Evolutionary conservation across 164 flowering plant genomes (phyloP).

Genomic region (Cinnamomum micranthum): DNA sequence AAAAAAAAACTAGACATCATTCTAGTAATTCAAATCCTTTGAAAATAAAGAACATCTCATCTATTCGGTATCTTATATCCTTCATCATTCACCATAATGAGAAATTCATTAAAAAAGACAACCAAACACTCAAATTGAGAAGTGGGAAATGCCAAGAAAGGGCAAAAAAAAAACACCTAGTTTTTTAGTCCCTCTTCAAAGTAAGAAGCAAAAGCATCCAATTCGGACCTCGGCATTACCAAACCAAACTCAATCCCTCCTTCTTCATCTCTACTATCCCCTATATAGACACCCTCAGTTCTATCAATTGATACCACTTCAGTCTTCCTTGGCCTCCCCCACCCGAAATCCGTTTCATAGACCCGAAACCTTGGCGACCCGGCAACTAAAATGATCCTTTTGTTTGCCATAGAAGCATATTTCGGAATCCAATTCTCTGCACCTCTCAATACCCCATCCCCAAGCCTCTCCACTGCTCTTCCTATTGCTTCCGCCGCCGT

Average conservation of each 20-base stretch:
- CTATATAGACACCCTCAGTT: conserved; percentile 25
- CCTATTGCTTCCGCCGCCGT: conserved; percentile 21
- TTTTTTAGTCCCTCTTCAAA: conserved; percentile 12
- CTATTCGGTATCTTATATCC: too few species aligned
- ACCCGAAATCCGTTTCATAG: conserved; percentile 42
- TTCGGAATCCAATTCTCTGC: conserved; percentile 6
- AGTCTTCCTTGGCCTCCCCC: conserved; percentile 37
- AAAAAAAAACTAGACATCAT: too few species aligned
- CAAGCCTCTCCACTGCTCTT: conserved; percentile 6
- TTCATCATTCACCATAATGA: too few species aligned
- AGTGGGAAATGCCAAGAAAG: conserved; percentile 17
- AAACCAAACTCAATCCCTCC: conserved; percentile 37
- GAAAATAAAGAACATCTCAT: too few species aligned
- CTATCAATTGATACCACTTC: conserved; percentile 28
- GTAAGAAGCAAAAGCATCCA: conserved; percentile 27
- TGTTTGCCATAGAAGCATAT: background rate
- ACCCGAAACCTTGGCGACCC: conserved; percentile 39
- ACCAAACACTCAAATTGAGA: too few species aligned
- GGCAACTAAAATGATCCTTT: conserved; percentile 15
- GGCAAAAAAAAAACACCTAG: conserved; percentile 16
- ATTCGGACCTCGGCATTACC: conserved; percentile 12
- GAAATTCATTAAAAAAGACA: too few species aligned
- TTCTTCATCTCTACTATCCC: conserved; percentile 28
- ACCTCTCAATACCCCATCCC: conserved; percentile 3
- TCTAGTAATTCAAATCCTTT: too few species aligned